Conservation (phyloP, 768 basidiomycete genomes). For the Termitomyces sp. region DNA sequence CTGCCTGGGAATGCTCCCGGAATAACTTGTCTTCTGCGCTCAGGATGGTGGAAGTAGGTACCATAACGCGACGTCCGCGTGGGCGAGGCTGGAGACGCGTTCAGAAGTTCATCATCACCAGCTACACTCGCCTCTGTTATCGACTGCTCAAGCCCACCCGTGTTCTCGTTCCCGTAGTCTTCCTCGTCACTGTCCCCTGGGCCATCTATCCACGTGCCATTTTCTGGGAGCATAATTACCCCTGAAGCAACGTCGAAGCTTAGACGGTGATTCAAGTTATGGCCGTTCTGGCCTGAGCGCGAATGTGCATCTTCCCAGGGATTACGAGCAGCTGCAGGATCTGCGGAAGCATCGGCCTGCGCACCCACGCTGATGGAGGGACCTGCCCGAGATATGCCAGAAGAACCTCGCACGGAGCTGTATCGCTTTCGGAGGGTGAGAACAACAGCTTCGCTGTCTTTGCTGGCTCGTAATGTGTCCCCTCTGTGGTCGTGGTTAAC, state of each 20-base stretch:
- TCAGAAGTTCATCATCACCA: slow-evolving; percentile 16
- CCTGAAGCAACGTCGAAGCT: slow-evolving; percentile 87
- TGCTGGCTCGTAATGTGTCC: slow-evolving; percentile 31
- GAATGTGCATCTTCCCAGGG: slow-evolving; percentile 61
- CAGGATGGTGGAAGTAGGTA: slow-evolving; percentile 88
- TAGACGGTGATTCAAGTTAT: slow-evolving; percentile 51
- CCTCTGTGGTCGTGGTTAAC: slow-evolving; percentile 52
- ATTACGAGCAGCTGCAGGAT: slow-evolving; percentile 34
- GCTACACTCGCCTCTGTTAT: slow-evolving; percentile 22
- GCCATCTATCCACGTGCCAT: slow-evolving; percentile 57
- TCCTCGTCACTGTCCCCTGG: slow-evolving; percentile 48
- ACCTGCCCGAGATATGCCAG: slow-evolving; percentile 7
- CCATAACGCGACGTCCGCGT: slow-evolving; percentile 57
- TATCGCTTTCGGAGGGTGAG: slow-evolving; percentile 77
- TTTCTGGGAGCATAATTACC: slow-evolving; percentile 84
- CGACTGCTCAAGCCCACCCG: slow-evolving; percentile 26
- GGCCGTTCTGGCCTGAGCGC: slow-evolving; percentile 18
- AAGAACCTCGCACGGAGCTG: slow-evolving; percentile 20
- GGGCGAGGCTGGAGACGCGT: slow-evolving; percentile 28
- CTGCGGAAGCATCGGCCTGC: slow-evolving; percentile 17
- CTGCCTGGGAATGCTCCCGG: slow-evolving; percentile 58
- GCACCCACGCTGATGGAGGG: slow-evolving; percentile 9
- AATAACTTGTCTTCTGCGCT: slow-evolving; percentile 53
- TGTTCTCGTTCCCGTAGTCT: slow-evolving; percentile 37
- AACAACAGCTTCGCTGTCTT: slow-evolving; percentile 68